Evolutionary conservation across 257 asterid species (phyloP), one percentile per base, ranked within the genome.

Genomic region (Solanum etuberosum): DNA sequence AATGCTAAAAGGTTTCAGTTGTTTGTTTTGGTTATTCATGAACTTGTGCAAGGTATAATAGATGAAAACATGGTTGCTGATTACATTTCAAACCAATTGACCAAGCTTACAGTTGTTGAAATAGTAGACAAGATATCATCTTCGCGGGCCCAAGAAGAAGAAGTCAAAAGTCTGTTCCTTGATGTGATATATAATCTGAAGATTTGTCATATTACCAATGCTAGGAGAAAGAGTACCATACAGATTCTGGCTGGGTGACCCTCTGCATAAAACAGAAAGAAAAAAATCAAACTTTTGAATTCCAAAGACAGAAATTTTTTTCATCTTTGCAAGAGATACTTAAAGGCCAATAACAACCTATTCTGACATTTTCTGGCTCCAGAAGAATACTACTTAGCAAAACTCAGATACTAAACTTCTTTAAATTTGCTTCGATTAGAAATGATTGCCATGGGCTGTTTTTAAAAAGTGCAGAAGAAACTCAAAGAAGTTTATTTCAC

Each of bases 141-240:
- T 7, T 54, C 63, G 25, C 63, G 63, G 63, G 25, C 11, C 25
- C 63, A 54, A 20, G 25, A 59, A 59, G 67, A 1, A 20, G 67
- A 23, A 3, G 67, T 59, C 27, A 59, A 59, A 59, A 21, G 27
- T 21, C 67, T 59, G 67, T 59, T 59, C 63, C n/a, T 54, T 54
- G 63, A 16, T 54, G 57, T 5, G 4, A 14, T 87, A 94, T 98
- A 97, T 92, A 86, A 93, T 92, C 89, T 94, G 97, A 90, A 97
- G 97, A 92, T 97, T 97, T 83, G 98, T 91, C 82, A 97, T 92
- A 83, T 94, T 94, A 83, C 98, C 98, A 90, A 95, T 95, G 90
- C 97, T 93, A 84, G 98, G 94, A 87, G 98, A 94, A 65, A 95
- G 91, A 83, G 91, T 85, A 34, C 99, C 99, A 38, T 98, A 94